Conservation (phyloP, 2,329 filamentous ascomycete genomes). For the Sporothrix protearum region DNA sequence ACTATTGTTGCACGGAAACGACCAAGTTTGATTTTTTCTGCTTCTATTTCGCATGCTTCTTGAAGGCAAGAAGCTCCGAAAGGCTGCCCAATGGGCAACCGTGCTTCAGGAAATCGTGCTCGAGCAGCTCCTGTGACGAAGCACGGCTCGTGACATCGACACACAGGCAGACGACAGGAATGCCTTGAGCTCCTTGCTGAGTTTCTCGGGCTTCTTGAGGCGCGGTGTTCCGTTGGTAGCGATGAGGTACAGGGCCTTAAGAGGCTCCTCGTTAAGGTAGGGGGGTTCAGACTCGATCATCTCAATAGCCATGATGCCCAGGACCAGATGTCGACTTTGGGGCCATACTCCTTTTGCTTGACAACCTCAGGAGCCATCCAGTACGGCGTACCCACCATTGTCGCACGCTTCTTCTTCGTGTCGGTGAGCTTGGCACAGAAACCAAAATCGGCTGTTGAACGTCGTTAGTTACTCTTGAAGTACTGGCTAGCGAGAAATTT, state of each 20-base stretch:
- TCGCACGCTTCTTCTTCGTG: constrained; percentile 92
- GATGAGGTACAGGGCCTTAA: constrained; percentile 96
- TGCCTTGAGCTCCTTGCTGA: constrained; percentile 95
- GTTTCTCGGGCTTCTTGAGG: constrained; percentile 96
- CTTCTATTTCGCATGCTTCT: constrained; percentile 63
- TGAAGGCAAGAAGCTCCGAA: constrained; percentile 83
- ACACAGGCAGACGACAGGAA: constrained; percentile 93
- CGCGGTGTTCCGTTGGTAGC: constrained; percentile 95
- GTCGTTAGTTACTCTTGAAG: neutral
- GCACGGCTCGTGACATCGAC: constrained; percentile 95
- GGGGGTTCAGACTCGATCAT: constrained; percentile 99
- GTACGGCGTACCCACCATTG: constrained; percentile 98
- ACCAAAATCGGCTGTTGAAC: constrained; percentile 78
- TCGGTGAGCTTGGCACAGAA: constrained; percentile 99
- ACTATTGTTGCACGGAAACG: neutral
- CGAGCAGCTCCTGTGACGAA: constrained; percentile 81
- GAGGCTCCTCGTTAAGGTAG: constrained; percentile 94
- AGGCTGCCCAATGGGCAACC: constrained; percentile 81
- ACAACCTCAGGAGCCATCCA: constrained; percentile 99
- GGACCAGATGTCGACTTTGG: constrained; percentile 99
- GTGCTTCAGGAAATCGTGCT: constrained; percentile 90
- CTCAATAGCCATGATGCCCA: constrained; percentile 99
- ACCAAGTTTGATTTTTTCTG: constrained; percentile 27
- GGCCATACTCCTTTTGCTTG: constrained; percentile 98
- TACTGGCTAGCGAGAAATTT: neutral